These are phyloP conservation scores for Solanum pinnatisectum DNA, from an alignment of 257 asterid genomes.

Conservation along the genomic window DNA sequence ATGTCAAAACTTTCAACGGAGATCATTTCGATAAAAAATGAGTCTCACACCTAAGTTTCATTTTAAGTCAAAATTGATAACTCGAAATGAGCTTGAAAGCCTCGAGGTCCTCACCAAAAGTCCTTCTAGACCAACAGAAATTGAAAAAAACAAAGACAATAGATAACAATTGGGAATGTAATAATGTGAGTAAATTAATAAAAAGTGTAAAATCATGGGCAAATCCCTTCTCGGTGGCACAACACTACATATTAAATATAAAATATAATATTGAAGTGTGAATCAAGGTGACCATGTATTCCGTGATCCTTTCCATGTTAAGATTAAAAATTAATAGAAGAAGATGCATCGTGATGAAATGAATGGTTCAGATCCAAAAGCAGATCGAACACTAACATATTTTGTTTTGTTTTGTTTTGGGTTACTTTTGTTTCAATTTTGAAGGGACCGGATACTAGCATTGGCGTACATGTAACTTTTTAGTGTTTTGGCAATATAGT, in stretches of 20 bases:
- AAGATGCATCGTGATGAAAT: background rate
- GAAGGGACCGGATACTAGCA: background rate
- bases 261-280: background rate
- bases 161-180: background rate
- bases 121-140: background rate
- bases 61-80: background rate
- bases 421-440: background rate
- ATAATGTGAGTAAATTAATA: background rate
- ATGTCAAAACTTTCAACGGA: background rate
- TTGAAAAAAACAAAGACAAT: background rate
- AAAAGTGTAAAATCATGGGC: background rate
- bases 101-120: background rate
- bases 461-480: background rate
- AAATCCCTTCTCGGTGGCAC: background rate
- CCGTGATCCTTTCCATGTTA: background rate
- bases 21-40: too few species aligned
- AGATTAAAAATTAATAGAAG: background rate
- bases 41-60: too few species aligned
- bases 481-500: background rate
- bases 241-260: background rate
- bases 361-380: background rate
- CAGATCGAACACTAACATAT: background rate
- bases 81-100: background rate
- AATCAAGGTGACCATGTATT: background rate
- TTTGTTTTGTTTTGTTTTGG: background rate